phyloP scores from a whole-genome alignment of 768 basidiomycete species.

The Omphalotus guepiniiformis region DNA sequence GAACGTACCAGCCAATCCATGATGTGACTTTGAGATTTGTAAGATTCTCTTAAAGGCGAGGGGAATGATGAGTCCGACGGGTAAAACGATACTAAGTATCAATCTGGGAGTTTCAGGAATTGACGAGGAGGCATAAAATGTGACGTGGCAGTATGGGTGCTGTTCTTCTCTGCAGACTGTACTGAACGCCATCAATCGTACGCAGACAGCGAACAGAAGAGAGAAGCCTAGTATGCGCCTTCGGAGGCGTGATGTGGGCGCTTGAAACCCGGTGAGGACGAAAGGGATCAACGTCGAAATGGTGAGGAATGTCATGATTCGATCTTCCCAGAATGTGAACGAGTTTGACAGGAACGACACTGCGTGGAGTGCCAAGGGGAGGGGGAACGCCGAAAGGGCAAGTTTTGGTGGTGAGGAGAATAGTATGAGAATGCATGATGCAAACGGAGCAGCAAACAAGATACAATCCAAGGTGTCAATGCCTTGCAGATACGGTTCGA shows the following conservation, averaged over 20 bases:
- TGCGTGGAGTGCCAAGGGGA: constrained; percentile 65
- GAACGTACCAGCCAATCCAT: constrained; percentile 18
- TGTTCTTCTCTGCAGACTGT: constrained; percentile 96
- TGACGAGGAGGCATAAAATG: constrained; percentile 79
- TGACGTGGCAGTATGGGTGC: constrained; percentile 82
- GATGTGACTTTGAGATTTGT: constrained; percentile 29
- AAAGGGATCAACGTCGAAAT: constrained; percentile 58
- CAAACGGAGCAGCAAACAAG: constrained; percentile 45
- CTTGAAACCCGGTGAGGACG: constrained; percentile 58
- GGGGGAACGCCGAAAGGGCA: constrained; percentile 26
- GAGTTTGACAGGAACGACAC: constrained; percentile 88
- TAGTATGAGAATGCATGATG: constrained; percentile 43
- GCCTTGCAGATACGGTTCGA: constrained; percentile 36
- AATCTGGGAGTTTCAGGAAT: constrained; percentile 59
- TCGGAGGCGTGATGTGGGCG: constrained; percentile 67
- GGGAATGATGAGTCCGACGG: constrained; percentile 50
- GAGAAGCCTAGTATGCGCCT: constrained; percentile 73
- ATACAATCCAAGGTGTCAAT: constrained; percentile 47
- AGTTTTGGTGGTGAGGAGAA: constrained; percentile 35
- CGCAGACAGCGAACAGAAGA: constrained; percentile 56
- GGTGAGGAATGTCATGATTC: constrained; percentile 70
- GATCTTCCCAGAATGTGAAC: constrained; percentile 97
- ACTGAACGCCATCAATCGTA: constrained; percentile 73
- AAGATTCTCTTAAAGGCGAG: constrained; percentile 38
- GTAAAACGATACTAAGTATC: constrained; percentile 55